Conservation (phyloP, 352 stramenopile genomes). For the Globisporangium cylindrosporum region DNA sequence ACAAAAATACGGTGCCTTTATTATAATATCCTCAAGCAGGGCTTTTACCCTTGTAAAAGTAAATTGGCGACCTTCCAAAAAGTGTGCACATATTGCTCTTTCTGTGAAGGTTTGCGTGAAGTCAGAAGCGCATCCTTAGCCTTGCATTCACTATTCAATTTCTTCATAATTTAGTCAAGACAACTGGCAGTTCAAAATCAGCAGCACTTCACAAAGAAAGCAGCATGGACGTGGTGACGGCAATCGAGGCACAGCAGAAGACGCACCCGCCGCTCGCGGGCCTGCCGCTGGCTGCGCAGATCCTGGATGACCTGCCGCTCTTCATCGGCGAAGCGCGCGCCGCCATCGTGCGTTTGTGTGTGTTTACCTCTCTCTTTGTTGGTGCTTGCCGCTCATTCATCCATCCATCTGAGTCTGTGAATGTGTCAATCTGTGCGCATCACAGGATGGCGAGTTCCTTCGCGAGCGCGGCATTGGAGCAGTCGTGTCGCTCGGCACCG, state of each 20-base stretch:
- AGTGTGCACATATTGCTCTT: too few relatives aligned
- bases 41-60: too few relatives aligned
- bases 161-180: too few relatives aligned
- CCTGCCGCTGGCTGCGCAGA: conserved; percentile 37
- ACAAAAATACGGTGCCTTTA: too few relatives aligned
- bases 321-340: conserved; percentile 60
- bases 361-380: too few relatives aligned
- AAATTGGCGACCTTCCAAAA: too few relatives aligned
- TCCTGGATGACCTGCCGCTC: conserved; percentile 35
- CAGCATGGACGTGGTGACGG: conserved; percentile 27
- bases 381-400: background rate
- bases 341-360: conserved; percentile 30
- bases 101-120: background rate
- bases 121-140: background rate
- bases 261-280: conserved; percentile 46
- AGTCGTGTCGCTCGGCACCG: conserved; percentile 62
- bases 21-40: too few relatives aligned
- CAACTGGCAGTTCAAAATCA: too few relatives aligned
- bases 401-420: background rate
- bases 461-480: conserved; percentile 36
- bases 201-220: background rate
- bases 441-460: conserved; percentile 28
- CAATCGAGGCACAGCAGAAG: conserved; percentile 40
- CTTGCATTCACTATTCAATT: too few relatives aligned
- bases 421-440: background rate